phyloP scores from a whole-genome alignment of 2,329 filamentous ascomycete species.

The Monosporascus sp. region DNA sequence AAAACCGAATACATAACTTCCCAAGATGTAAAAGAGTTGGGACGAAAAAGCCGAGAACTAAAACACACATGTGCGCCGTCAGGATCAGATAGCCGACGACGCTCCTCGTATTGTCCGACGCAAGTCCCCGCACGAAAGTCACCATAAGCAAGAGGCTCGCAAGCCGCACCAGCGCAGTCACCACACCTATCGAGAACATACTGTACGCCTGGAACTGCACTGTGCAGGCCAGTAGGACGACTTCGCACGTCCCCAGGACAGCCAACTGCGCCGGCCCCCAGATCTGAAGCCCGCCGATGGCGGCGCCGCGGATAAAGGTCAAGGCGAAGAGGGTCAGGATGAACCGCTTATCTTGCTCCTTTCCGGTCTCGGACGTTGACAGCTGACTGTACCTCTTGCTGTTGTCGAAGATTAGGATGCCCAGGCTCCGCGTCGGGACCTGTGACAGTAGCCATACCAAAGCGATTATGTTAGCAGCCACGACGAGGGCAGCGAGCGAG shows the following conservation, averaged over 20 bases:
- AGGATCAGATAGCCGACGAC: slow-evolving; percentile 68
- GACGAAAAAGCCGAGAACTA: slow-evolving; percentile 52
- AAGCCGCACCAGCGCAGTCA: slow-evolving; percentile 42
- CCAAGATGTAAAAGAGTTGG: slow-evolving; percentile 42
- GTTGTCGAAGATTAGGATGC: slow-evolving; percentile 7
- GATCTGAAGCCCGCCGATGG: slow-evolving; percentile 12
- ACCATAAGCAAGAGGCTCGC: slow-evolving; percentile 38
- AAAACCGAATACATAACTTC: background rate
- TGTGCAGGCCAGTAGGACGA: slow-evolving; percentile 8
- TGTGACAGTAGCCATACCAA: slow-evolving; percentile 9
- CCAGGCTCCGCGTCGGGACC: slow-evolving; percentile 7
- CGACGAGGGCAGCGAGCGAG: slow-evolving; percentile 2
- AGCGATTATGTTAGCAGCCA: slow-evolving; percentile 1
- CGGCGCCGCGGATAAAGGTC: slow-evolving; percentile 8
- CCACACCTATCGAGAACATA: slow-evolving; percentile 1
- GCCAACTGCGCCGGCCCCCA: slow-evolving; percentile 9
- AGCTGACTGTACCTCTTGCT: slow-evolving; percentile 6
- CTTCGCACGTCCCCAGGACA: slow-evolving; percentile 7
- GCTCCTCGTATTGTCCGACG: slow-evolving; percentile 55
- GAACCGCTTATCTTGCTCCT: slow-evolving; percentile 7
- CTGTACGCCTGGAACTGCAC: slow-evolving; percentile 5
- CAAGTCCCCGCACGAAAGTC: slow-evolving; percentile 55
- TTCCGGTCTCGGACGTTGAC: background rate
- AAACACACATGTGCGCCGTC: slow-evolving; percentile 44
- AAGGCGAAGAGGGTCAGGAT: slow-evolving; percentile 9